phyloP scores from a whole-genome alignment of 176 grass and related monocot species.

The Luzula sylvatica region DNA sequence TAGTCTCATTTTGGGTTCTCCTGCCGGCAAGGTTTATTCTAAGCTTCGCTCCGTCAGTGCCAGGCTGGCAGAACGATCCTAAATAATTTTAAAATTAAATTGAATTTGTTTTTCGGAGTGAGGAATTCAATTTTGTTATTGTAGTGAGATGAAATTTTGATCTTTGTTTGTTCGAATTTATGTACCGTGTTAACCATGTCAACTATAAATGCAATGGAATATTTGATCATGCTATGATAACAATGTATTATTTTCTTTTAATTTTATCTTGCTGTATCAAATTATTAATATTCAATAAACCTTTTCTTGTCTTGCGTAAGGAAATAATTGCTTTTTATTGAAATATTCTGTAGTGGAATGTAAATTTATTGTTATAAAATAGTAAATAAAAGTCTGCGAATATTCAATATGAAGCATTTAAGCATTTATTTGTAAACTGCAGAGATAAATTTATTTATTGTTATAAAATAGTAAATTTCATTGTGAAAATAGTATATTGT shows the following conservation, averaged over 20 bases:
- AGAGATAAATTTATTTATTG: no score
- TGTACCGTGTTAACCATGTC: background rate
- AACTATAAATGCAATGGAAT: background rate
- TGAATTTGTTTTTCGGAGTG: background rate
- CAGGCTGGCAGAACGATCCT: slow-evolving; percentile 66
- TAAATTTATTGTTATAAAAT: no score
- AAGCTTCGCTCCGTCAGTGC: slow-evolving; percentile 77
- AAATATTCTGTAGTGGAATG: no score
- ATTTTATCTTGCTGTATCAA: background rate
- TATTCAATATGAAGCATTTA: no score
- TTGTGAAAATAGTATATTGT: no score
- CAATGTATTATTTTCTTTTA: background rate
- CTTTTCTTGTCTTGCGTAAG: no score
- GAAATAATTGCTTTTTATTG: no score
- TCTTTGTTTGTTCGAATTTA: background rate
- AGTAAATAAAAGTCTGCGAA: no score
- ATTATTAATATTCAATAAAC: no score
- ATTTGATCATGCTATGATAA: background rate
- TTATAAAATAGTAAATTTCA: no score
- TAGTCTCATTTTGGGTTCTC: slow-evolving; percentile 83
- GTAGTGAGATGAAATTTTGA: slow-evolving; percentile 10
- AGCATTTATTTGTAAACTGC: no score
- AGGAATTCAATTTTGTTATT: background rate
- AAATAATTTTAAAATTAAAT: slow-evolving; percentile 8
- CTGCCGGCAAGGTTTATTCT: slow-evolving; percentile 86